Evolutionary conservation across 768 basidiomycete genomes (phyloP).

Genomic region (Naematelia aurantialba): DNA sequence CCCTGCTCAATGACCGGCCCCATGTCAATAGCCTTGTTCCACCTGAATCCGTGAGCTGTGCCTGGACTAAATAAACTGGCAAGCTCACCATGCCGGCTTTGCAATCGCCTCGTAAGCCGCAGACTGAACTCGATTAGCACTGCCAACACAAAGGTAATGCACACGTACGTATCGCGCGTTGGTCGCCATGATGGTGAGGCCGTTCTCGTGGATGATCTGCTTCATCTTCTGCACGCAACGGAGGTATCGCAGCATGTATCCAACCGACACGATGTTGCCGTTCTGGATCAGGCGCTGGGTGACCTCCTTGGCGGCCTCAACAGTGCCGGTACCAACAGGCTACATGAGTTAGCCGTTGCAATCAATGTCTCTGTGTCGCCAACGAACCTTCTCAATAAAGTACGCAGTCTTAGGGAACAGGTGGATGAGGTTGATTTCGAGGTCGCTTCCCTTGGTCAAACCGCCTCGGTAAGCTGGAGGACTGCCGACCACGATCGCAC

Average conservation of each 20-base stretch:
- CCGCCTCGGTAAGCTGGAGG: conserved; percentile 92
- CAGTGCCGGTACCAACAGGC: conserved; percentile 78
- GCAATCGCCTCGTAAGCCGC: conserved; percentile 51
- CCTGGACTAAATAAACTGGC: background rate
- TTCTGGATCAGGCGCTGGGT: conserved; percentile 67
- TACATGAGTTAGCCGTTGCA: conserved; percentile 65
- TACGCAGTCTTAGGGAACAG: conserved; percentile 81
- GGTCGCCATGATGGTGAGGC: conserved; percentile 91
- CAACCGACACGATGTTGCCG: conserved; percentile 79
- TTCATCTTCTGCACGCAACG: conserved; percentile 96
- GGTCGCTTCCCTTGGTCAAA: conserved; percentile 67
- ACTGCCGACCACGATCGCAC: conserved; percentile 80
- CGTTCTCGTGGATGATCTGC: conserved; percentile 87
- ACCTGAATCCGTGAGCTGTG: conserved; percentile 10
- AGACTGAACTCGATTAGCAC: conserved; percentile 58
- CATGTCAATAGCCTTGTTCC: conserved; percentile 52
- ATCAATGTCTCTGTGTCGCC: background rate
- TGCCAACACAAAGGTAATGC: background rate
- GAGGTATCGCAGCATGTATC: conserved; percentile 90
- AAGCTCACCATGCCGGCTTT: conserved; percentile 46
- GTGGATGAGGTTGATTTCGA: conserved; percentile 82
- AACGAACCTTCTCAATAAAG: conserved; percentile 73
- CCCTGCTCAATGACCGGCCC: conserved; percentile 54
- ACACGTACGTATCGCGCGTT: conserved; percentile 78
- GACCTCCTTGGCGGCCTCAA: conserved; percentile 64